Evolutionary conservation across 1,284 basidiomycete genomes (phyloP).

Genomic region (Microbotryum silenes-acaulis): DNA sequence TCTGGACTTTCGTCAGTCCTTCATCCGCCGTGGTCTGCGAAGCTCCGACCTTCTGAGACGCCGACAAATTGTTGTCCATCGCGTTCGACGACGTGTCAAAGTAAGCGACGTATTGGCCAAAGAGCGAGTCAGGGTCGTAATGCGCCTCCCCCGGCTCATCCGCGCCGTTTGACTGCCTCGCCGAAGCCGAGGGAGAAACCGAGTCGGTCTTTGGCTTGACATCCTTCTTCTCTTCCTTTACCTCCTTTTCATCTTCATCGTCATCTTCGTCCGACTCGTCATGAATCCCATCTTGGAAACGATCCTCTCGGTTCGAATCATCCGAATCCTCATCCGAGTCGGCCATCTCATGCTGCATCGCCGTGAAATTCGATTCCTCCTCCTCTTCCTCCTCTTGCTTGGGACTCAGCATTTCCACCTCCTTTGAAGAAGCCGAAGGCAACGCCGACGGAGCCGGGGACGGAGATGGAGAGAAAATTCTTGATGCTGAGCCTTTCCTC

Average conservation of each 20-base stretch:
- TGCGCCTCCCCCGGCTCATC: constrained; percentile 1
- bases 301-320: constrained; percentile 10
- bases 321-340: constrained; percentile 6
- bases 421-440: too few relatives aligned
- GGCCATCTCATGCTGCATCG: constrained; percentile 23
- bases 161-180: not conserved
- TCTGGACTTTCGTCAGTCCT: constrained; percentile 47
- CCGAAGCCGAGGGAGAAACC: not conserved
- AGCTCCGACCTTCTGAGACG: constrained; percentile 32
- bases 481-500: constrained; percentile 1
- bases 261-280: constrained; percentile 26
- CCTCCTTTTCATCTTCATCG: constrained; percentile 34
- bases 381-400: constrained; percentile 39
- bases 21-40: not conserved
- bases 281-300: not conserved
- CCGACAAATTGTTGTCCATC: constrained; percentile 52
- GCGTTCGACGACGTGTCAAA: constrained; percentile 73
- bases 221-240: constrained; percentile 37
- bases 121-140: constrained; percentile 15
- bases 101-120: constrained; percentile 56
- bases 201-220: not conserved
- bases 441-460: too few relatives aligned
- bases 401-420: too few relatives aligned
- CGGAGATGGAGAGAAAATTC: too few relatives aligned
- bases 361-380: constrained; percentile 14